Conservation (phyloP, 768 basidiomycete species). For the Leccinum sublutescens region DNA sequence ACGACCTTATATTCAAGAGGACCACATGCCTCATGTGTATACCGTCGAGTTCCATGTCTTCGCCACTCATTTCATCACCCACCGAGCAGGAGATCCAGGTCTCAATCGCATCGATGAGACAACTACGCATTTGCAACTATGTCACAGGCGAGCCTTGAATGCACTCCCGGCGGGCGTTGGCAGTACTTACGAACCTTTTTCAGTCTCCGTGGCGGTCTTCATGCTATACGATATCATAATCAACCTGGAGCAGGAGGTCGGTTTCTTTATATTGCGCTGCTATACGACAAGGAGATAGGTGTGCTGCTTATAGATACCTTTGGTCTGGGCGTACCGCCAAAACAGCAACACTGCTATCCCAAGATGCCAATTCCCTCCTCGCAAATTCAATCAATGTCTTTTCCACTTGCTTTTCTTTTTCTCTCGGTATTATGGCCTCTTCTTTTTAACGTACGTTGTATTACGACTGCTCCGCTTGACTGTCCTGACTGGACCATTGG, state of each 20-base stretch:
- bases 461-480: too few species aligned
- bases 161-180: not conserved
- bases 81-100: constrained; percentile 3
- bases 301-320: constrained; percentile 6
- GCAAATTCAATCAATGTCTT: constrained; percentile 7
- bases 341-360: not conserved
- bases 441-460: constrained; percentile 18
- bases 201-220: constrained; percentile 16
- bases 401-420: constrained; percentile 21
- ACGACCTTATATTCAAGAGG: not conserved
- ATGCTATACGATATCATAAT: constrained; percentile 23
- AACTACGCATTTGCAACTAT: constrained; percentile 18
- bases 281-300: not conserved
- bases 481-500: not conserved
- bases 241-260: constrained; percentile 22
- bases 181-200: not conserved
- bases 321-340: constrained; percentile 16
- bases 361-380: not conserved
- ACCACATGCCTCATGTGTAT: not conserved
- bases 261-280: not conserved
- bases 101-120: constrained; percentile 7
- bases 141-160: constrained; percentile 5
- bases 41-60: constrained; percentile 8
- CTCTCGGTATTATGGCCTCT: constrained; percentile 25
- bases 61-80: not conserved